Percentiles rank a stretch among this genome's conserved stretches.
These are phyloP conservation scores for Xylogone sp. DNA, from an alignment of 2,329 filamentous ascomycete species.

Conservation along the genomic window DNA sequence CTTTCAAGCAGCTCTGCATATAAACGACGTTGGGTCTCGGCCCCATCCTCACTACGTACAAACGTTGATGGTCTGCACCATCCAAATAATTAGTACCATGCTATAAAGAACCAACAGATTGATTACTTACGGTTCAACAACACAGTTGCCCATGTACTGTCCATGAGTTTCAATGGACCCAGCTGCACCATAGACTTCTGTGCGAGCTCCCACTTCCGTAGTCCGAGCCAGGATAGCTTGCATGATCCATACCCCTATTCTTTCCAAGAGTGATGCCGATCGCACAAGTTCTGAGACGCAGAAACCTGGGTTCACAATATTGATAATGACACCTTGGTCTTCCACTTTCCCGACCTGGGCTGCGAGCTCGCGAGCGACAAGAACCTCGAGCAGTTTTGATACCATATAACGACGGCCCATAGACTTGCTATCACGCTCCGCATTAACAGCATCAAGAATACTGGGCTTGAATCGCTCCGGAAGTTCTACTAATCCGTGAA, in stretches of 20 bases:
- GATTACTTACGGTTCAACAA: constrained; percentile 13
- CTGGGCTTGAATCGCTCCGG: constrained; percentile 25
- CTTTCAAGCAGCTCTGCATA: constrained; percentile 40
- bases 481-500: constrained; percentile 21
- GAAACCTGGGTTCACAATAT: constrained; percentile 48
- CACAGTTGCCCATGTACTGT: constrained; percentile 37
- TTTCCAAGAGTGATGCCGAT: constrained; percentile 15
- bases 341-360: constrained; percentile 14
- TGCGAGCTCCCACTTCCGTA: constrained; percentile 44
- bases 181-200: constrained; percentile 30
- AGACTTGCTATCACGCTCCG: neutral
- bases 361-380: constrained; percentile 37
- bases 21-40: constrained; percentile 31
- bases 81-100: constrained; percentile 6
- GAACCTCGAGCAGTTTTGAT: constrained; percentile 45
- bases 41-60: constrained; percentile 36
- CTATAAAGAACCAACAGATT: neutral
- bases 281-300: constrained; percentile 45
- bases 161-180: constrained; percentile 39
- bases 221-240: constrained; percentile 35
- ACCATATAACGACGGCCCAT: constrained; percentile 34
- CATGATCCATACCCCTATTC: constrained; percentile 19
- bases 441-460: constrained; percentile 9
- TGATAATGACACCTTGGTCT: constrained; percentile 39
- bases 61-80: constrained; percentile 26